Conservation (phyloP, 2,329 filamentous ascomycete species). For the Apiospora malaysiana region DNA sequence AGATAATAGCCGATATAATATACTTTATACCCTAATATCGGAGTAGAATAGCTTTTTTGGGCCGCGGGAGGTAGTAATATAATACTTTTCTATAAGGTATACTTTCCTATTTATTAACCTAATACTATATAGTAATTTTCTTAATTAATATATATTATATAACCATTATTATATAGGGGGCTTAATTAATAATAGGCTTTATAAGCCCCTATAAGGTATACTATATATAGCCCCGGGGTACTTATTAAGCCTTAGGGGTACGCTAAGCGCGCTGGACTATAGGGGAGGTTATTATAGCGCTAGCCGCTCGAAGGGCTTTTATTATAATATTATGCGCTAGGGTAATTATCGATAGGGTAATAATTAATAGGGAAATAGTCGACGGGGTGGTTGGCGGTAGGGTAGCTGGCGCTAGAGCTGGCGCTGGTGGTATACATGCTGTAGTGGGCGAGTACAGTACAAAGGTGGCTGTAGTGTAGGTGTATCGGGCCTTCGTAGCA, state of each 20-base stretch:
- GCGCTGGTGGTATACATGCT: too few species aligned
- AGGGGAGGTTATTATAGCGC: too few species aligned
- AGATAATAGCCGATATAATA: not conserved
- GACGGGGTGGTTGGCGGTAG: too few species aligned
- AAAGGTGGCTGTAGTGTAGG: too few species aligned
- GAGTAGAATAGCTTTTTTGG: not conserved
- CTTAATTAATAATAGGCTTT: not conserved
- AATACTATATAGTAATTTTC: not conserved
- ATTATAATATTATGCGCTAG: too few species aligned
- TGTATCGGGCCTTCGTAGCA: not conserved
- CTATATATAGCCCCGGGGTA: too few species aligned
- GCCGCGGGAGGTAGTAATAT: not conserved
- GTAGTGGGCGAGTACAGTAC: not conserved
- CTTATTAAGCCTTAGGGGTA: not conserved
- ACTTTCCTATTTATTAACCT: not conserved
- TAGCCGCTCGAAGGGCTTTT: too few species aligned
- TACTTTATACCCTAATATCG: not conserved
- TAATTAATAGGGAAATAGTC: too few species aligned
- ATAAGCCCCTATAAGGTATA: not conserved
- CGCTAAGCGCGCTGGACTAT: not conserved
- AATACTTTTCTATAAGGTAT: not conserved
- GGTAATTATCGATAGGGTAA: too few species aligned
- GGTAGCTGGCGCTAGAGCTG: too few species aligned
- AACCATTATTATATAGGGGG: not conserved
- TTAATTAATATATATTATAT: not conserved